Percentiles rank a stretch among this genome's conserved stretches.
These are phyloP conservation scores for Datura wrightii DNA, from an alignment of 257 asterid genomes.

Conservation along the genomic window DNA sequence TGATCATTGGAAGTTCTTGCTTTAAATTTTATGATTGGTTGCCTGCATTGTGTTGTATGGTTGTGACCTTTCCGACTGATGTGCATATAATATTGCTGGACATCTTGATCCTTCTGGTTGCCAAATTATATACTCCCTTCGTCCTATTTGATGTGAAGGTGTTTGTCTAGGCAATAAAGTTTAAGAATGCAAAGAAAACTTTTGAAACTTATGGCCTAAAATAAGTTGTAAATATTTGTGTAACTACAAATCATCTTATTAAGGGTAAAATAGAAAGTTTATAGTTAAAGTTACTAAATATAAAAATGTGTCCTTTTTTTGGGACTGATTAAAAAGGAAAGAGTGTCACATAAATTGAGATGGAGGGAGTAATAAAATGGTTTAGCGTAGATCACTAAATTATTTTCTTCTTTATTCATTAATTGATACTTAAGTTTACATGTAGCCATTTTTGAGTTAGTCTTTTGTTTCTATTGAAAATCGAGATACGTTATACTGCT, in stretches of 20 bases:
- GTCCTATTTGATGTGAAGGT: background rate
- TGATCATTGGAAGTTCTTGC: background rate
- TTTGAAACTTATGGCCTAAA: background rate
- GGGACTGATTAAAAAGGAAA: background rate
- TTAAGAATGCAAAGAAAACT: background rate
- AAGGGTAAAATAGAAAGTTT: background rate
- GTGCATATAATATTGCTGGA: background rate
- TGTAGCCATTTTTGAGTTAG: background rate
- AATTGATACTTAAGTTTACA: background rate
- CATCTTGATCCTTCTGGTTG: background rate
- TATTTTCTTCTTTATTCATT: background rate
- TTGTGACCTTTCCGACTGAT: background rate
- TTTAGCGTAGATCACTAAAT: too few relatives aligned
- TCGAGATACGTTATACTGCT: background rate
- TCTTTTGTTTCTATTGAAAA: background rate
- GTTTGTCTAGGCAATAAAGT: background rate
- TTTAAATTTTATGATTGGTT: background rate
- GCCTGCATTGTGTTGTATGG: background rate
- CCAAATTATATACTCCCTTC: background rate
- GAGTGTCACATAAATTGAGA: background rate
- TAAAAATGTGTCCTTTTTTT: background rate
- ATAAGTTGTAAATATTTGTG: too few relatives aligned
- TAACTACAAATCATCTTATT: background rate
- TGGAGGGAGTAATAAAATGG: background rate
- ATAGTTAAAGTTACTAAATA: background rate